These are phyloP conservation scores for Tylopilus rubrobrunneus DNA, from an alignment of 768 basidiomycete species.

Conservation along the genomic window DNA sequence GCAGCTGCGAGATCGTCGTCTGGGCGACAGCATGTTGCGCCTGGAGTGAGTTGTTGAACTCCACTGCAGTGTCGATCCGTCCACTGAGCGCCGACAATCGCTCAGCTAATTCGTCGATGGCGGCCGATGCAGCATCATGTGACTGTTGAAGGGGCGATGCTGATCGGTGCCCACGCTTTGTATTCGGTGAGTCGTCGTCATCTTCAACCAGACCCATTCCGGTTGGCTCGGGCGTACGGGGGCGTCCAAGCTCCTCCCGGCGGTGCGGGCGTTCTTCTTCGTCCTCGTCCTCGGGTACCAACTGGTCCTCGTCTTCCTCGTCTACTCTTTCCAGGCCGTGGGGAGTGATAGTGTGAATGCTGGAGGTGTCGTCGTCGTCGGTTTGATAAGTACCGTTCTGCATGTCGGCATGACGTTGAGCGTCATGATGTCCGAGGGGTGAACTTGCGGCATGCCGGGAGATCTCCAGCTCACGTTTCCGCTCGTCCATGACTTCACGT, in stretches of 20 bases:
- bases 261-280: conserved; percentile 45
- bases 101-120: conserved; percentile 54
- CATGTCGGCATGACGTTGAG: conserved; percentile 17
- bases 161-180: conserved; percentile 17
- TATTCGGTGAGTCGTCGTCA: conserved; percentile 36
- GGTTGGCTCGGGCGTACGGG: conserved; percentile 78
- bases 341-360: conserved; percentile 66
- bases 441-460: conserved; percentile 21
- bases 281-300: conserved; percentile 36
- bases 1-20: conserved; percentile 62
- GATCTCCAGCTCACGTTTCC: conserved; percentile 46
- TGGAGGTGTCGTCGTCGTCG: conserved; percentile 71
- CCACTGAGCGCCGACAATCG: conserved; percentile 59
- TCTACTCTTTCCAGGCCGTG: conserved; percentile 70
- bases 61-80: conserved; percentile 74
- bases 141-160: conserved; percentile 15
- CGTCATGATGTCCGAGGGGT: conserved; percentile 22
- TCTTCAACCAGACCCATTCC: conserved; percentile 49
- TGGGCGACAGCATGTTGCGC: conserved; percentile 76
- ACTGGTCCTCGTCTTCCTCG: conserved; percentile 68
- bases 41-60: conserved; percentile 69
- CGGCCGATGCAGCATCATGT: conserved; percentile 28
- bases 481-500: conserved; percentile 67
- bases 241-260: conserved; percentile 61
- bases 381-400: conserved; percentile 26